Evolutionary conservation across 371 early-diverging fungal genomes (phyloP).

Genomic region (Rhizomucor miehei): DNA sequence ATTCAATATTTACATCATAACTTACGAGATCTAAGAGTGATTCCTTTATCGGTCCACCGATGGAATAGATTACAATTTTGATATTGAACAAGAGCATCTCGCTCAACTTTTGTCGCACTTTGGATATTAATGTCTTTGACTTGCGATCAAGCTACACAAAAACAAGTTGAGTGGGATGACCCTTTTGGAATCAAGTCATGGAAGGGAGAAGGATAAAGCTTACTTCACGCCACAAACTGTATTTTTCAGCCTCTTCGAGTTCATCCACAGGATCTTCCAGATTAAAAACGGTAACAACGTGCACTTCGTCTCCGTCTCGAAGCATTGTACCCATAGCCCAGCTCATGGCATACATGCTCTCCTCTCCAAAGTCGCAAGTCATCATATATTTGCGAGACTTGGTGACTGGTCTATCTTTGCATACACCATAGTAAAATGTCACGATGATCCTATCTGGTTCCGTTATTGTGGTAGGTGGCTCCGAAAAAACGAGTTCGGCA

Average conservation of each 20-base stretch:
- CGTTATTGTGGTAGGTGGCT: conserved; percentile 29
- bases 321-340: conserved; percentile 52
- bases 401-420: conserved; percentile 8
- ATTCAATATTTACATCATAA: neutral
- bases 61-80: conserved; percentile 48
- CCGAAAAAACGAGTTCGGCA: conserved; percentile 34
- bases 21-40: conserved; percentile 50
- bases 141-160: conserved; percentile 41
- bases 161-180: neutral
- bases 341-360: conserved; percentile 43
- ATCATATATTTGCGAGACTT: conserved; percentile 36
- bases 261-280: conserved; percentile 43
- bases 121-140: conserved; percentile 45
- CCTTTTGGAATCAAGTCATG: neutral
- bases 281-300: conserved; percentile 48
- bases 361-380: conserved; percentile 44
- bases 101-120: conserved; percentile 28
- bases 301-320: conserved; percentile 52
- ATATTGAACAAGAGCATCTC: conserved; percentile 50
- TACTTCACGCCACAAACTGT: conserved; percentile 35
- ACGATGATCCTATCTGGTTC: conserved; percentile 34
- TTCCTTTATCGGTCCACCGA: conserved; percentile 55
- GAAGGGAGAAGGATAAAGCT: neutral
- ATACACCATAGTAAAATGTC: conserved; percentile 35
- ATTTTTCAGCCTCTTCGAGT: conserved; percentile 36